These are phyloP conservation scores for Talaromyces sp. DNA, from an alignment of 2,329 filamentous ascomycete species.

Conservation along the genomic window DNA sequence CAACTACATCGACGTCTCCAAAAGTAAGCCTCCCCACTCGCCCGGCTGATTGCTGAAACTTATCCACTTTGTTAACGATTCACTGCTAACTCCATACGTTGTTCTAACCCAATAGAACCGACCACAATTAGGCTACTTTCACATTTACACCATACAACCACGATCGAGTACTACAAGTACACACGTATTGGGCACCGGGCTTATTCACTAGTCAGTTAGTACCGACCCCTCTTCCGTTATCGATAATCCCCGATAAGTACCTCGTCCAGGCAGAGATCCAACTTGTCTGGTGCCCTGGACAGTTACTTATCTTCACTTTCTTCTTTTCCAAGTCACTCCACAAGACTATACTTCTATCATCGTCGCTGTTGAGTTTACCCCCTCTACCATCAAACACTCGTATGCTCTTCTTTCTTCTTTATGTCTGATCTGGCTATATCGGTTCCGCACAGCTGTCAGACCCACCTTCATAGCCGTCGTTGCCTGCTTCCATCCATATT, in stretches of 20 bases:
- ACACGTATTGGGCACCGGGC: conserved; percentile 13
- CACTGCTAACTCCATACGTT: neutral
- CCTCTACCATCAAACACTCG: neutral
- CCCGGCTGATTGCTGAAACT: conserved; percentile 16
- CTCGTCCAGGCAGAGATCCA: conserved; percentile 2
- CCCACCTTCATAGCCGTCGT: conserved; percentile 9
- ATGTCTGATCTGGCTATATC: conserved; percentile 13
- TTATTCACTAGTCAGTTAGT: conserved; percentile 12
- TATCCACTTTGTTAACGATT: neutral
- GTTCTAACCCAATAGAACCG: neutral
- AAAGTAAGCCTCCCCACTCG: conserved; percentile 11
- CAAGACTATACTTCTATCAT: neutral
- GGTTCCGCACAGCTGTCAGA: conserved; percentile 6
- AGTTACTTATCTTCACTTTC: neutral
- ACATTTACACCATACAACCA: neutral
- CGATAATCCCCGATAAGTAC: conserved; percentile 11
- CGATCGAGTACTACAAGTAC: neutral
- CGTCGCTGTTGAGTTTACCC: neutral
- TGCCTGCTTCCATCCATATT: conserved; percentile 10
- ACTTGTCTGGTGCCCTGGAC: neutral
- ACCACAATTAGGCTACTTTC: neutral
- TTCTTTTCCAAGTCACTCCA: neutral
- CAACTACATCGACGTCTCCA: neutral
- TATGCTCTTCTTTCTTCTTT: neutral
- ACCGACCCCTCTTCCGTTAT: conserved; percentile 11